A percentile compares a stretch with the other conserved stretches of the same genome.
These are phyloP conservation scores for Sisymbrium altissimum DNA, from an alignment of 345 rosid genomes.

Conservation along the genomic window DNA sequence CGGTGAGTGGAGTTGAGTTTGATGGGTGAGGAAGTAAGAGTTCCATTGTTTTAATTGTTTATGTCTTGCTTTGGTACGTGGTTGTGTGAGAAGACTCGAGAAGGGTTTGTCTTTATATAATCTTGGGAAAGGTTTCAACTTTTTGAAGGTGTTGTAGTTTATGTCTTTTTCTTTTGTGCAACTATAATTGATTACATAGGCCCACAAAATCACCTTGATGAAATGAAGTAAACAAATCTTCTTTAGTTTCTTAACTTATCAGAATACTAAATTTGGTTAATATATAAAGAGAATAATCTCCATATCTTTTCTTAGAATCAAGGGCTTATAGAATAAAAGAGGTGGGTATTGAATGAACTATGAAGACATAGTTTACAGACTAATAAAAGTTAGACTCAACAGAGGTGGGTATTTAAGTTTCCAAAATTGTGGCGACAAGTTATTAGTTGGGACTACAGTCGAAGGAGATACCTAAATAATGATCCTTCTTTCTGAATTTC, in stretches of 20 bases:
- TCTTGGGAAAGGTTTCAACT: background rate
- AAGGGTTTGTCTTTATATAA: conserved; percentile 17
- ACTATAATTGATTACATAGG: conserved; percentile 25
- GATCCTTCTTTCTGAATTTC: background rate
- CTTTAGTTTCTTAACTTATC: conserved; percentile 23
- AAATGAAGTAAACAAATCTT: conserved; percentile 22
- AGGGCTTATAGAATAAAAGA: background rate
- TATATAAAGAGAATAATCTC: background rate
- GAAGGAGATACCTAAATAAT: background rate
- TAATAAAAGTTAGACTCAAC: conserved; percentile 3
- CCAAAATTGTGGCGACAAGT: conserved; percentile 18
- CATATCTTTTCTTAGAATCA: background rate
- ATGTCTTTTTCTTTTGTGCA: background rate
- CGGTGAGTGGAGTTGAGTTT: conserved; percentile 40
- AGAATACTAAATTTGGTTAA: conserved; percentile 17
- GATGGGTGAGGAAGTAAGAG: conserved; percentile 38
- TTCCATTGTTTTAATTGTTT: conserved; percentile 25
- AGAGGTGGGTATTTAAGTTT: background rate
- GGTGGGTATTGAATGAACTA: background rate
- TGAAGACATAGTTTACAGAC: conserved; percentile 1
- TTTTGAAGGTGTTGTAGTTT: background rate
- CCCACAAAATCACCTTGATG: conserved; percentile 28
- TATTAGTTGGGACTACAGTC: background rate
- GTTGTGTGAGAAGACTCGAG: background rate
- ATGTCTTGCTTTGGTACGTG: background rate